These are phyloP conservation scores for Coprinopsis marcescibilis DNA, from an alignment of 768 basidiomycete species.

Conservation along the genomic window DNA sequence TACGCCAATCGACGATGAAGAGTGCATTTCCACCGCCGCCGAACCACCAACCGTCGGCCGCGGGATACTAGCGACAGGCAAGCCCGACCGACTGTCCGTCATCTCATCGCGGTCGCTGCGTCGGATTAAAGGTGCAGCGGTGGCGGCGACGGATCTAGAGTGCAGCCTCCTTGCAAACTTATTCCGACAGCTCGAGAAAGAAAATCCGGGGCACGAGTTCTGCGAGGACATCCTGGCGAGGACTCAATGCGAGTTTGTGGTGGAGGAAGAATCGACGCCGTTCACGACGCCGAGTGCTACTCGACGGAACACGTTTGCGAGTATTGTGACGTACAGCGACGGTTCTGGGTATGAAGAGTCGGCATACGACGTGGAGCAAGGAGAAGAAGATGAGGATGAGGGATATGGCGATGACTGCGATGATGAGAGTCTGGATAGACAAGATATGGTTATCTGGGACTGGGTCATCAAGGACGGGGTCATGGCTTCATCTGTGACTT, in stretches of 20 bases:
- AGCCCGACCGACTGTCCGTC: too few species aligned
- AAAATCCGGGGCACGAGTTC: background rate
- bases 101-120: background rate
- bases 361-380: background rate
- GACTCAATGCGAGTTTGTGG: too few species aligned
- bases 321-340: too few species aligned
- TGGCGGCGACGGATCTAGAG: background rate
- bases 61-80: too few species aligned
- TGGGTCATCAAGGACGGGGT: slow-evolving; percentile 3
- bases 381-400: background rate
- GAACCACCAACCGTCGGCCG: too few species aligned
- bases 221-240: background rate
- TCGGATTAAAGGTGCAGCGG: background rate
- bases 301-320: too few species aligned
- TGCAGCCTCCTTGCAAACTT: slow-evolving; percentile 1
- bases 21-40: too few species aligned
- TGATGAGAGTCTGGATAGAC: background rate
- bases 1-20: too few species aligned
- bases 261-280: too few species aligned
- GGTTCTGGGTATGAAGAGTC: background rate
- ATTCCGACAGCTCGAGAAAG: background rate
- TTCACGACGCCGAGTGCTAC: too few species aligned
- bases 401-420: background rate
- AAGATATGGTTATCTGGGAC: background rate
- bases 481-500: background rate